Evolutionary conservation across 1,284 basidiomycete genomes (phyloP).

Genomic region (Cryptococcus sp.): DNA sequence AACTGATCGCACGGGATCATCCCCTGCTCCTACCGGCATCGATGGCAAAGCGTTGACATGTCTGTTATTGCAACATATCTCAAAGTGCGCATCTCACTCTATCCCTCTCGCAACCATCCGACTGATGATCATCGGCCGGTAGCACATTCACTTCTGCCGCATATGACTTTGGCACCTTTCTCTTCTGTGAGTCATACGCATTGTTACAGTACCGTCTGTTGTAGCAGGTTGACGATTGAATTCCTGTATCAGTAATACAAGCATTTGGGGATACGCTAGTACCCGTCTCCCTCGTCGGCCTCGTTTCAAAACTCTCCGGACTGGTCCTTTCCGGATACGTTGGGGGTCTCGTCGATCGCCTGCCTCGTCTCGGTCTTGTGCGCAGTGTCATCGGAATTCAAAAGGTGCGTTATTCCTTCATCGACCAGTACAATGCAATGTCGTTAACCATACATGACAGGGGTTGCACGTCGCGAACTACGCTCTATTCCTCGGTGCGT

Average conservation of each 20-base stretch:
- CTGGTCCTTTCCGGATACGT: conserved; percentile 51
- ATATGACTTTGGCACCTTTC: conserved; percentile 43
- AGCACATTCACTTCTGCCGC: conserved; percentile 31
- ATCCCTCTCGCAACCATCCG: background rate
- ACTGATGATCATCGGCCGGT: background rate
- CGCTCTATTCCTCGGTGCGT: conserved; percentile 45
- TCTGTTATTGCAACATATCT: conserved; percentile 37
- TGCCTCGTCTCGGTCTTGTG: conserved; percentile 36
- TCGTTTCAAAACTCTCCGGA: conserved; percentile 51
- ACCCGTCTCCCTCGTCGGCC: conserved; percentile 56
- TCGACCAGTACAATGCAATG: too few species aligned
- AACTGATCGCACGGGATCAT: too few species aligned
- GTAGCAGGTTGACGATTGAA: background rate
- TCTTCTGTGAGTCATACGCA: conserved; percentile 31
- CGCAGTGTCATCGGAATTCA: conserved; percentile 51
- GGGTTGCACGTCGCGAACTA: conserved; percentile 47
- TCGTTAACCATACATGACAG: background rate
- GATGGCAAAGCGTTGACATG: conserved; percentile 23
- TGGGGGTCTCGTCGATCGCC: conserved; percentile 52
- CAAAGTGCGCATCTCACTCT: conserved; percentile 20
- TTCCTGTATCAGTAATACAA: conserved; percentile 34
- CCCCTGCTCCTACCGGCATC: too few species aligned
- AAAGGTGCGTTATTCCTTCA: conserved; percentile 38
- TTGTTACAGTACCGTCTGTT: too few species aligned
- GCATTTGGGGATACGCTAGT: conserved; percentile 50